Conservation (phyloP, 345 rosid genomes). For the Euclidium syriacum region DNA sequence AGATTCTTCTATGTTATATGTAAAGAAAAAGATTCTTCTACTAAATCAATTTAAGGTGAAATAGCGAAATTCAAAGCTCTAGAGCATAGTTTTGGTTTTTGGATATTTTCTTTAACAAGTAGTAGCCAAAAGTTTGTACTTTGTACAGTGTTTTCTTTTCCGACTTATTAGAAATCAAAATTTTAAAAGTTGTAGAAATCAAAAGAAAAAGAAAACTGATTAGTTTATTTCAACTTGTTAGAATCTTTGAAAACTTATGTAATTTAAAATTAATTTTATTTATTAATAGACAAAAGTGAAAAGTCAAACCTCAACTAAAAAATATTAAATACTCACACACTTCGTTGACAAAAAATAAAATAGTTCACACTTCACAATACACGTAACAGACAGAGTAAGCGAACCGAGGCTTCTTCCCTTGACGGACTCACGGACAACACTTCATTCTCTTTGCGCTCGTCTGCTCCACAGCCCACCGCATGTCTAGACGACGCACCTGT, state of each 20-base stretch:
- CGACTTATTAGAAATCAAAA: too few species aligned
- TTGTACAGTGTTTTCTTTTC: too few species aligned
- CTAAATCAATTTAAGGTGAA: too few species aligned
- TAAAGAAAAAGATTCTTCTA: too few species aligned
- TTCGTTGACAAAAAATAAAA: neutral
- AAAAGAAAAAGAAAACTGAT: too few species aligned
- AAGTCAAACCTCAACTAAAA: neutral
- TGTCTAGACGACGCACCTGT: neutral
- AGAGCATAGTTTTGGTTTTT: too few species aligned
- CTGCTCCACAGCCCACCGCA: constrained; percentile 12
- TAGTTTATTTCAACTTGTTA: constrained; percentile 11
- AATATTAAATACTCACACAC: too few species aligned
- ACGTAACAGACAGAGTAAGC: neutral
- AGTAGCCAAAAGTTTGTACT: too few species aligned
- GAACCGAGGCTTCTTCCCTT: constrained; percentile 4
- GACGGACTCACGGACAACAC: constrained; percentile 6
- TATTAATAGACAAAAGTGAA: neutral
- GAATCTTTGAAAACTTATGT: neutral
- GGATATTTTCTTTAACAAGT: too few species aligned
- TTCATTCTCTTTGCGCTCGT: neutral
- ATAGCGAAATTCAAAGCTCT: too few species aligned
- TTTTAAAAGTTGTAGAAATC: too few species aligned
- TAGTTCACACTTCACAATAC: constrained; percentile 14
- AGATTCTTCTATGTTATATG: too few species aligned
- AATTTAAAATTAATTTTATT: neutral